A percentile compares a stretch with the other conserved stretches of the same genome.
Conservation (phyloP, 1,139 yeast genomes). For the Blastobotrys apis region DNA sequence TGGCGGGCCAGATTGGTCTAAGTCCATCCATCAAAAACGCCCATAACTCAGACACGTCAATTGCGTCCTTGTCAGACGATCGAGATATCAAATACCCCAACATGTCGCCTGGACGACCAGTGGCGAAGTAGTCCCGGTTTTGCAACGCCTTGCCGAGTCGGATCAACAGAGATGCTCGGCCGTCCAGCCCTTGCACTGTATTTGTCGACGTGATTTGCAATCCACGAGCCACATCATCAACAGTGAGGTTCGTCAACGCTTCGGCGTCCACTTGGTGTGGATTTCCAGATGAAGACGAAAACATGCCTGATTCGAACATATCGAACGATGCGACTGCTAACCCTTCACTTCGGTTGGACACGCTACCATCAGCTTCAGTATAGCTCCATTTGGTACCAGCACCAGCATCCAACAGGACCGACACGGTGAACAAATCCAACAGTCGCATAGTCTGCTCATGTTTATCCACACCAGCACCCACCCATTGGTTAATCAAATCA, state of each 20-base stretch:
- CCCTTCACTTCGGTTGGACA: conserved; percentile 50
- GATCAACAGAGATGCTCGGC: conserved; percentile 44
- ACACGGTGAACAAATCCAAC: conserved; percentile 51
- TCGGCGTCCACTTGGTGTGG: conserved; percentile 44
- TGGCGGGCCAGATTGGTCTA: conserved; percentile 56
- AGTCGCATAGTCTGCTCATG: conserved; percentile 46
- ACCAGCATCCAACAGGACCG: conserved; percentile 60
- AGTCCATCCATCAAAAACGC: conserved; percentile 48
- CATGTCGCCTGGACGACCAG: conserved; percentile 52
- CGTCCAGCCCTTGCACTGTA: conserved; percentile 50
- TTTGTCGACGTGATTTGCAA: conserved; percentile 46
- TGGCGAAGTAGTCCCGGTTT: conserved; percentile 39
- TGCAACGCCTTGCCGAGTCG: conserved; percentile 45
- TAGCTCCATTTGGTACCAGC: conserved; percentile 55
- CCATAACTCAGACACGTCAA: conserved; percentile 50
- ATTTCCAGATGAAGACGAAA: conserved; percentile 36
- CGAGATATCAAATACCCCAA: conserved; percentile 42
- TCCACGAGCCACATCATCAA: conserved; percentile 32
- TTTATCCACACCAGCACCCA: conserved; percentile 31
- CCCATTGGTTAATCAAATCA: conserved; percentile 39
- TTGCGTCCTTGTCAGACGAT: background rate
- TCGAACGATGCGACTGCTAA: conserved; percentile 54
- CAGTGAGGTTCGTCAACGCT: conserved; percentile 33
- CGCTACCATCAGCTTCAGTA: conserved; percentile 35
- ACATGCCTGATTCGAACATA: conserved; percentile 47